A percentile compares a stretch with the other conserved stretches of the same genome.
phyloP scores from a whole-genome alignment of 2,329 filamentous ascomycete genomes.

The Hymenoscyphus fructigenus region DNA sequence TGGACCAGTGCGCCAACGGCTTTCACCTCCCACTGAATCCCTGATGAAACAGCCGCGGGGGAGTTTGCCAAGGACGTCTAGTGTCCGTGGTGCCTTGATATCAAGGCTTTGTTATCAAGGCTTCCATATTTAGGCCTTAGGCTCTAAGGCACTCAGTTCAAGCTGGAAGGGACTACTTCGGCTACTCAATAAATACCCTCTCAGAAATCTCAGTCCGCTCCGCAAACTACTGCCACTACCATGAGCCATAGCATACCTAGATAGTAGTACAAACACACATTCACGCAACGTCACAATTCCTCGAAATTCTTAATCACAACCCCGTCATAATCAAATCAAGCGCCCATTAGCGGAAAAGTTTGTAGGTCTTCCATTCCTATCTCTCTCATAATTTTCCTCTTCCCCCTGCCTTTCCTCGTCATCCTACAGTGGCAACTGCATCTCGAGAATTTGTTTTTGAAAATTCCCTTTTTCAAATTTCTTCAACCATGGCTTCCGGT shows the following conservation, averaged over 20 bases:
- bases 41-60: constrained; percentile 11
- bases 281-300: background rate
- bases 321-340: background rate
- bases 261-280: background rate
- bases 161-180: too few species aligned
- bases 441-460: background rate
- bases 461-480: background rate
- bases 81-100: too few species aligned
- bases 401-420: background rate
- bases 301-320: background rate
- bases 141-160: too few species aligned
- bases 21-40: background rate
- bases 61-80: background rate
- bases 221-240: too few species aligned
- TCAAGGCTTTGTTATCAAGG: too few species aligned
- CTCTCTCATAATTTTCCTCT: background rate
- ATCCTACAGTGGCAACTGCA: background rate
- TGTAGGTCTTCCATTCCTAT: background rate
- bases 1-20: background rate
- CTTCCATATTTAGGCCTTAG: too few species aligned
- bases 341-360: background rate
- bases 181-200: too few species aligned
- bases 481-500: background rate
- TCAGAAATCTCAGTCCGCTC: too few species aligned
- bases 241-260: background rate